Conservation (phyloP, 2,329 filamentous ascomycete species). For the Cylindrodendrum hubeiense region DNA sequence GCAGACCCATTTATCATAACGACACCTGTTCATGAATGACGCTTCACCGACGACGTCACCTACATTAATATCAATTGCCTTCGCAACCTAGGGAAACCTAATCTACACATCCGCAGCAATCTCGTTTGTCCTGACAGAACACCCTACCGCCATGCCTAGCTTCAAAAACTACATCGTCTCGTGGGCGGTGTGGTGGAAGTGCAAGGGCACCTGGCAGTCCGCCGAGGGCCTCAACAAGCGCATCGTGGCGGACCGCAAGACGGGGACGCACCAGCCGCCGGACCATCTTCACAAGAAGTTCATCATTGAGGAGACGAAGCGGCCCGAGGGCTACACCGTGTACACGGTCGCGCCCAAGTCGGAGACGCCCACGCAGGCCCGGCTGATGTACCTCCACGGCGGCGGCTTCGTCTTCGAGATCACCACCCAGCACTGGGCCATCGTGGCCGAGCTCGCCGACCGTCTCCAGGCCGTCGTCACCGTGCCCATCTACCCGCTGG, state of each 20-base stretch:
- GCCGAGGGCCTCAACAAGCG: conserved; percentile 39
- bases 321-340: conserved; percentile 37
- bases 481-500: conserved; percentile 49
- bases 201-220: conserved; percentile 43
- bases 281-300: conserved; percentile 41
- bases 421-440: conserved; percentile 43
- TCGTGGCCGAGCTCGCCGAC: conserved; percentile 44
- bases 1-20: neutral
- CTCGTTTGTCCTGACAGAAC: neutral
- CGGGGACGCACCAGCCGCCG: conserved; percentile 35
- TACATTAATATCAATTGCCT: neutral
- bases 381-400: conserved; percentile 49
- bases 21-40: neutral
- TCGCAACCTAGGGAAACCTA: neutral
- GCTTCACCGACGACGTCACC: neutral
- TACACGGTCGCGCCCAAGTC: conserved; percentile 49
- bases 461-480: conserved; percentile 48
- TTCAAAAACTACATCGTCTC: conserved; percentile 43
- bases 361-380: conserved; percentile 43
- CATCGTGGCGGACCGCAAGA: conserved; percentile 41
- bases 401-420: conserved; percentile 49
- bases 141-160: conserved; percentile 37
- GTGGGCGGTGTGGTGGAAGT: conserved; percentile 44
- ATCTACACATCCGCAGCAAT: neutral
- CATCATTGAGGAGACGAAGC: conserved; percentile 41